phyloP scores from a whole-genome alignment of 1,284 basidiomycete genomes.

The Austroboletus novae-zelandiae region DNA sequence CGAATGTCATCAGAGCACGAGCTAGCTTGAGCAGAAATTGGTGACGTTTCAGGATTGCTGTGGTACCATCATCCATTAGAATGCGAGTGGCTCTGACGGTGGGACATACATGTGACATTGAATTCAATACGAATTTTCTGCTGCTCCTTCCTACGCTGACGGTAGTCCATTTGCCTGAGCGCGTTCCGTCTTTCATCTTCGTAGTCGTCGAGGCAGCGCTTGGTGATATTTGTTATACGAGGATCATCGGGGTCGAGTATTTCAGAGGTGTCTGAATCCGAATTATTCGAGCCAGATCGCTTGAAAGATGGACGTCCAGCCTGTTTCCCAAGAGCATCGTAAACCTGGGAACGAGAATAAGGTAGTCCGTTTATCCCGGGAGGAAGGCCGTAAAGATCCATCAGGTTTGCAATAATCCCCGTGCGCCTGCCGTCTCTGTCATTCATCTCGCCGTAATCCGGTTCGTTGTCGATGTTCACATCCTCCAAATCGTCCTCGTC shows the following conservation, averaged over 20 bases:
- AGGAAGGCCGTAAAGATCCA: constrained; percentile 49
- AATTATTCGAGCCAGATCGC: constrained; percentile 21
- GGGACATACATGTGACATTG: constrained; percentile 59
- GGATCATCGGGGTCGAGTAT: constrained; percentile 55
- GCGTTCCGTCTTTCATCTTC: constrained; percentile 58
- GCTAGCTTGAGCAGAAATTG: constrained; percentile 64
- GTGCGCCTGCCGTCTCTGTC: constrained; percentile 31
- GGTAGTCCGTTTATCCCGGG: constrained; percentile 27
- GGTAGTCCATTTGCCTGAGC: constrained; percentile 63
- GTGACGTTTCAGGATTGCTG: constrained; percentile 56
- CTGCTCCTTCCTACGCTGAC: constrained; percentile 58
- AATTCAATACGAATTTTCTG: constrained; percentile 65
- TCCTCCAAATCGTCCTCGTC: constrained; percentile 5
- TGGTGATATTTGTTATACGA: constrained; percentile 44
- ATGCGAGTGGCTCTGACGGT: not conserved
- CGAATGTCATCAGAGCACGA: constrained; percentile 64
- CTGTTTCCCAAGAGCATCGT: constrained; percentile 13
- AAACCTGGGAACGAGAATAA: constrained; percentile 26
- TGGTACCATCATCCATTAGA: not conserved
- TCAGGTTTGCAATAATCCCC: constrained; percentile 44
- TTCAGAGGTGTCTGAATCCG: constrained; percentile 39
- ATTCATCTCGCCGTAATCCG: constrained; percentile 14
- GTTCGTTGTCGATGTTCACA: constrained; percentile 8
- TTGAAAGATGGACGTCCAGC: constrained; percentile 4
- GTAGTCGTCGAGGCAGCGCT: constrained; percentile 49